phyloP scores from a whole-genome alignment of 495 filamentous ascomycete species.

The Aspergillus nidulans region DNA sequence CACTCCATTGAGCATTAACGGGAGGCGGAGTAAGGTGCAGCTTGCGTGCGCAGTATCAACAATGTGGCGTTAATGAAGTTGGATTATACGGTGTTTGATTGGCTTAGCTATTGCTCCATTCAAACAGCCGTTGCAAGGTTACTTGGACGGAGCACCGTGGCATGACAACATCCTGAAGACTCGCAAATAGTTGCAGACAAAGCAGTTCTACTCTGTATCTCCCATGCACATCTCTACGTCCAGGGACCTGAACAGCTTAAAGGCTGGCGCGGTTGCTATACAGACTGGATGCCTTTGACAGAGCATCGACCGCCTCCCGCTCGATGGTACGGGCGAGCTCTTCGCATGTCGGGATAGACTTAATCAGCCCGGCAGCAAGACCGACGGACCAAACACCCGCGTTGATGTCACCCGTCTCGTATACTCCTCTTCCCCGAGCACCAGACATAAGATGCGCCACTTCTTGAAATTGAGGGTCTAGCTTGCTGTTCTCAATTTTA shows the following conservation, averaged over 20 bases:
- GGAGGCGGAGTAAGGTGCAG: neutral
- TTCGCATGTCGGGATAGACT: constrained; percentile 7
- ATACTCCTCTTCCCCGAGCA: neutral
- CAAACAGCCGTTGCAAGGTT: too few relatives aligned
- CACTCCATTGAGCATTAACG: neutral
- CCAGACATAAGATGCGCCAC: constrained; percentile 7
- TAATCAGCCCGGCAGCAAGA: neutral
- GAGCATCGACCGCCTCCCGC: neutral
- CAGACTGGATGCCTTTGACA: neutral
- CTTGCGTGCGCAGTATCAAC: too few relatives aligned
- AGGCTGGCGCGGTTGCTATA: neutral
- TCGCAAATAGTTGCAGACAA: too few relatives aligned
- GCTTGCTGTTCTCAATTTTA: neutral
- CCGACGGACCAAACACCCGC: constrained; percentile 8
- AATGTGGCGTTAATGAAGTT: too few relatives aligned
- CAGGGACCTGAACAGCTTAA: neutral
- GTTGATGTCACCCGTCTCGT: constrained; percentile 2
- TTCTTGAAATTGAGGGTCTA: neutral
- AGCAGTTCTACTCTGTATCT: neutral
- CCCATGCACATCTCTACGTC: neutral
- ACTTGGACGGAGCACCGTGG: too few relatives aligned
- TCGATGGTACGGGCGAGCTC: constrained; percentile 4
- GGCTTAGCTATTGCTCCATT: too few relatives aligned
- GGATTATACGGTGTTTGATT: too few relatives aligned
- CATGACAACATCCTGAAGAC: too few relatives aligned